Base-by-base conservation (phyloP, 2,329 filamentous ascomycete genomes). In the Colletotrichum karsti region DNA sequence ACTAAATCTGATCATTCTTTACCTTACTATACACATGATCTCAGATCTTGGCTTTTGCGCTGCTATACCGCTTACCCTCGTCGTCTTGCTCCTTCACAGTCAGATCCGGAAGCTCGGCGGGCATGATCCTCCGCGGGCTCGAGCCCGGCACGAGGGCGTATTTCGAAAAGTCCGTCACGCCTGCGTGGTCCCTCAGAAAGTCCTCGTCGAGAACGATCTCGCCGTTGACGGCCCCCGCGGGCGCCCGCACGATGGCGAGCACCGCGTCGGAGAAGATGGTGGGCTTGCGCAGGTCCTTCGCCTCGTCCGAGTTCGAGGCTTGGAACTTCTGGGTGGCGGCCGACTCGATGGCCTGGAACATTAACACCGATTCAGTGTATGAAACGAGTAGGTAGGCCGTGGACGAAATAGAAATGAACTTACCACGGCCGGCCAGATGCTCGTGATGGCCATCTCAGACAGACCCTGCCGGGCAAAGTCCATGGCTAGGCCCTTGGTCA, bases 401-500 rank as follows among this genome's bases (percentile, higher is more conserved):
- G n/a, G n/a, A n/a, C n/a, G n/a, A n/a, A n/a, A n/a, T n/a, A n/a
- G n/a, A n/a, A n/a, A n/a, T n/a, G n/a, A n/a, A 51, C 89, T 72
- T 80, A 92, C 92, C 30, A 85, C 87, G 4, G 93, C 93, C 10
- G 93, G 93, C 94, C 94, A 97, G 5, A 97, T 87, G 71, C 91
- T 93, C 0, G 91, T 93, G 62, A 96, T 90, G 10, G 92, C 91
- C 92, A 95, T 94, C 6, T 88, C 82, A 0, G 74, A 80, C 72
- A 87, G 85, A 0, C 87, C 90, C 72, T 94, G 85, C 33, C 93
- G 82, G 71, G 88, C 81, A 75, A 92, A 93, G 73, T 97, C 94
- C 91, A 96, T 93, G 0, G 92, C 93, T 13, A 97, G 81, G 0
- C 93, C 94, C 76, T 93, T 93, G 0, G 92, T 93, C 48, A 97